A percentile compares a stretch with the other conserved stretches of the same genome.
Evolutionary conservation across 2,329 filamentous ascomycete species (phyloP).

Genomic region (Diaporthe sp.): DNA sequence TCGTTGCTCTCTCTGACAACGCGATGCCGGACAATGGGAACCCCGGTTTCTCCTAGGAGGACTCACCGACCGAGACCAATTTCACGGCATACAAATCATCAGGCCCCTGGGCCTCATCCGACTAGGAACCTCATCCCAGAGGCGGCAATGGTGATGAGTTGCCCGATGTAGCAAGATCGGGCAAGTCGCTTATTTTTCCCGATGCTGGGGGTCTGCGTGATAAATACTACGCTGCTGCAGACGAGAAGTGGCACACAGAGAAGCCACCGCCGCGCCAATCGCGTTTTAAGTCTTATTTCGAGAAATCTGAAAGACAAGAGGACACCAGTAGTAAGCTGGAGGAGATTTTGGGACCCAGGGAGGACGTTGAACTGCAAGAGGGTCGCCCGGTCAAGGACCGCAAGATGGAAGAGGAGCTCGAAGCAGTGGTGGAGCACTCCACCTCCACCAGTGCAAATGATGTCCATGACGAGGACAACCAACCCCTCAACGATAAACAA

Average conservation of each 20-base stretch:
- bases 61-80: constrained; percentile 18
- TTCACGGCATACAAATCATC: constrained; percentile 15
- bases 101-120: constrained; percentile 15
- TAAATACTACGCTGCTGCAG: not conserved
- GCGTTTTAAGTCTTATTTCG: not conserved
- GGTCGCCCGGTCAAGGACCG: not conserved
- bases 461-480: not conserved
- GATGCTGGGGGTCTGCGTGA: not conserved
- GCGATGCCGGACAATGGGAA: constrained; percentile 62
- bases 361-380: not conserved
- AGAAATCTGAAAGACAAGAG: not conserved
- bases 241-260: not conserved
- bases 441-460: not conserved
- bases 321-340: not conserved
- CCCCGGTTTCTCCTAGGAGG: constrained; percentile 40
- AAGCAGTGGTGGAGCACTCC: not conserved
- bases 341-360: not conserved
- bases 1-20: constrained; percentile 96
- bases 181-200: not conserved
- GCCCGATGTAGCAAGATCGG: not conserved
- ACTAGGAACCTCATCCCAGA: not conserved
- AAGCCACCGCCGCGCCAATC: not conserved
- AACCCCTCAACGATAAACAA: not conserved
- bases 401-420: not conserved
- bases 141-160: not conserved